Percentiles rank a stretch among this genome's conserved stretches.
These are phyloP conservation scores for Rhypophila decipiens DNA, from an alignment of 495 filamentous ascomycete genomes.

Conservation along the genomic window DNA sequence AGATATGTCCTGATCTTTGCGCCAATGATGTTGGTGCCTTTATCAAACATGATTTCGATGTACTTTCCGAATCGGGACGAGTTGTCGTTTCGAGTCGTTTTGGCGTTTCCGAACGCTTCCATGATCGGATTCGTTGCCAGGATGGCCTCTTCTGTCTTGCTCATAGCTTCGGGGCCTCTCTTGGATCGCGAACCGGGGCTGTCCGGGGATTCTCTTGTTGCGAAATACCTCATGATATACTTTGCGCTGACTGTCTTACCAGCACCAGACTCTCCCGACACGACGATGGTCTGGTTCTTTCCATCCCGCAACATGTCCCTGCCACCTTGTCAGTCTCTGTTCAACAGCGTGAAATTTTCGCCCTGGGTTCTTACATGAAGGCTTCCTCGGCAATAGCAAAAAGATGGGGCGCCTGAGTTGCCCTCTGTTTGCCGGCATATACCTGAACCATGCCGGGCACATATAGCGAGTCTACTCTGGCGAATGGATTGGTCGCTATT, in stretches of 20 bases:
- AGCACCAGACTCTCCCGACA: slow-evolving; percentile 96
- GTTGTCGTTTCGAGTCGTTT: slow-evolving; percentile 98
- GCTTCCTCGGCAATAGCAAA: slow-evolving; percentile 99
- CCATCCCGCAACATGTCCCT: slow-evolving; percentile 96
- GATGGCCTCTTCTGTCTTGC: slow-evolving; percentile 97
- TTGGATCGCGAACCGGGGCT: slow-evolving; percentile 73
- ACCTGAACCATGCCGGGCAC: slow-evolving; percentile 99
- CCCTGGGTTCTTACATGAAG: slow-evolving; percentile 90
- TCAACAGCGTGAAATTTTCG: not conserved
- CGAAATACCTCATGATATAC: slow-evolving; percentile 99
- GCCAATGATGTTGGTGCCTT: slow-evolving; percentile 91
- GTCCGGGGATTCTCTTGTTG: slow-evolving; percentile 90
- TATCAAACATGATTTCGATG: slow-evolving; percentile 99
- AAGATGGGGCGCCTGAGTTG: slow-evolving; percentile 93
- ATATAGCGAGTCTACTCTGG: slow-evolving; percentile 95
- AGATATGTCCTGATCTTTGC: slow-evolving; percentile 95
- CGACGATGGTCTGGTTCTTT: slow-evolving; percentile 97
- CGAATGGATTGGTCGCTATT: slow-evolving; percentile 98
- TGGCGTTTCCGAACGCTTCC: slow-evolving; percentile 99
- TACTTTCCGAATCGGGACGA: slow-evolving; percentile 99
- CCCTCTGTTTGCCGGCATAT: slow-evolving; percentile 94
- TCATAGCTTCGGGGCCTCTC: slow-evolving; percentile 81
- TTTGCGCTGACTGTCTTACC: slow-evolving; percentile 99
- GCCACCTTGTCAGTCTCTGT: slow-evolving; percentile 4
- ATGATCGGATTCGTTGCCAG: slow-evolving; percentile 98